phyloP scores from a whole-genome alignment of 2,329 filamentous ascomycete genomes.

The Aotearoamyces nothofagi region DNA sequence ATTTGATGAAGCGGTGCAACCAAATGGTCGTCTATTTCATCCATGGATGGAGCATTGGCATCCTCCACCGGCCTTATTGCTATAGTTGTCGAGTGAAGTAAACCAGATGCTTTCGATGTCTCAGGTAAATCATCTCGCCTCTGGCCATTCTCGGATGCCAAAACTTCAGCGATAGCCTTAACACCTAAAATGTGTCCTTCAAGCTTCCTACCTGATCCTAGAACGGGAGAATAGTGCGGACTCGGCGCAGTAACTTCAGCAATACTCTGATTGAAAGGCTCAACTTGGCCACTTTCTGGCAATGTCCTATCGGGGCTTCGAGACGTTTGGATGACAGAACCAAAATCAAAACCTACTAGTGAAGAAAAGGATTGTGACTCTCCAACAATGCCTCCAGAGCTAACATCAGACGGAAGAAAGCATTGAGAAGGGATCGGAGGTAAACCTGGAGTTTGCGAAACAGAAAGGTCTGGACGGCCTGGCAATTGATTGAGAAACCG shows the following conservation, averaged over 20 bases:
- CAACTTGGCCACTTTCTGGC: not conserved
- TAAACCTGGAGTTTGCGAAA: conserved; percentile 10
- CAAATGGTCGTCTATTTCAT: conserved; percentile 1
- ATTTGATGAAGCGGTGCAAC: conserved; percentile 1
- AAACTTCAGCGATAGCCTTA: not conserved
- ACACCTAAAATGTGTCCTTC: not conserved
- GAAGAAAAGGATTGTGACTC: conserved; percentile 12
- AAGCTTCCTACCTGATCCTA: not conserved
- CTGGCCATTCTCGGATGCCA: not conserved
- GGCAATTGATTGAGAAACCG: no score
- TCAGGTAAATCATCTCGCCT: not conserved
- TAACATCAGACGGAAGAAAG: conserved; percentile 19
- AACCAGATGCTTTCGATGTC: not conserved
- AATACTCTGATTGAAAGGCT: not conserved
- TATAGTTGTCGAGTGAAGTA: not conserved
- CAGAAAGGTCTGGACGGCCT: conserved; percentile 14
- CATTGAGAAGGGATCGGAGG: conserved; percentile 21
- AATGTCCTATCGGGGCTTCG: conserved; percentile 9
- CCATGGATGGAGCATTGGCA: not conserved
- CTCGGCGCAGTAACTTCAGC: not conserved
- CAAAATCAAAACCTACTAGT: conserved; percentile 14
- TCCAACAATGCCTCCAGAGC: conserved; percentile 13
- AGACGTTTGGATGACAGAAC: conserved; percentile 13
- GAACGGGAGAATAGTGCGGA: no score
- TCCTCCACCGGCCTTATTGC: not conserved